Evolutionary conservation across 768 basidiomycete species (phyloP), one percentile per base, ranked within the genome.

Genomic region (Pleurotus djamor): DNA sequence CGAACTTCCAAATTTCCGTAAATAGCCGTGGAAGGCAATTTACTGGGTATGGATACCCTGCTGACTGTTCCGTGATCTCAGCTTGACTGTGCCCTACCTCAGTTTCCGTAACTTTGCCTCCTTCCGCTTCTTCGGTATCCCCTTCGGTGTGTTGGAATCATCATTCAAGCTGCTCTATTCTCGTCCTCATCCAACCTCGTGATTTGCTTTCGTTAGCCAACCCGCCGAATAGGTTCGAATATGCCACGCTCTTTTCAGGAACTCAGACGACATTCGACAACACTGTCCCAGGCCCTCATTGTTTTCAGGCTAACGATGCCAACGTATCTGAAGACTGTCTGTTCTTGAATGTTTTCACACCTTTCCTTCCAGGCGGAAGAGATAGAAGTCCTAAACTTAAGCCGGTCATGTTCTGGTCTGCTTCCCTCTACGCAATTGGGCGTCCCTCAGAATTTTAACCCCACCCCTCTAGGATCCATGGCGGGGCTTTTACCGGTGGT

Each of bases 51-150:
- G 66, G 50, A 41, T 16, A 14, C 32, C 33, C 35, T 60, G 6
- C 16, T 35, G 37, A 21, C 2, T 57, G 28, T 14, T 35, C 32
- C n/a, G 34, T 58, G 1, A 37, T 43, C 44, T 34, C n/a, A 54
- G n/a, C 35, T 14, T 28, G 33, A 43, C 49, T 41, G 21, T 37
- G 45, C 16, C 13, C n/a, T 47, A n/a, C 41, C 4, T 28, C 45
- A 80, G 79, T 0, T 77, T 72, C 44, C 79, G 81, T 16, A 81
- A 82, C 62, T 75, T 76, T 37, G 66, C 76, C 0, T 78, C 79
- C 1, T 83, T 84, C 71, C 73, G 78, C 14, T 83, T 84, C 72
- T 66, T 81, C 10, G 82, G 82, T 10, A 78, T 84, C 44, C 81
- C 78, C 0, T 83, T 78, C 60, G 54, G 54, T 56, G 5, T 32